phyloP scores from a whole-genome alignment of 1,284 basidiomycete genomes.

The Exobasidium cylindrosporum region DNA sequence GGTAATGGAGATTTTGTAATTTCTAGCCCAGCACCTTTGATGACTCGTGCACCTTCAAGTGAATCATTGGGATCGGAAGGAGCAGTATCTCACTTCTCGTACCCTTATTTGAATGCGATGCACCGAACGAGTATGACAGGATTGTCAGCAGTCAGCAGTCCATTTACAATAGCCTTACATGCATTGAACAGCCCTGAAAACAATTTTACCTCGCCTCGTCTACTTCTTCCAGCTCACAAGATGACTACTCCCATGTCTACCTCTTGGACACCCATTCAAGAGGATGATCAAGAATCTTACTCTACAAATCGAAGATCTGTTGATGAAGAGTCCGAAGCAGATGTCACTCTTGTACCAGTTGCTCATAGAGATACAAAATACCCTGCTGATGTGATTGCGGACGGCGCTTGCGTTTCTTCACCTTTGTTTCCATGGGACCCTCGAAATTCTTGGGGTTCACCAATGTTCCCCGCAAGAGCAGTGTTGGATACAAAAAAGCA shows the following conservation, averaged over 20 bases:
- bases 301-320: no score
- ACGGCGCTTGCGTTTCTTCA: not conserved
- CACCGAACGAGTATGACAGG: slow-evolving; percentile 21
- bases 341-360: no score
- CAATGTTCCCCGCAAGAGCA: not conserved
- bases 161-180: not conserved
- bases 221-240: not conserved
- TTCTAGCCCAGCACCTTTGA: not conserved
- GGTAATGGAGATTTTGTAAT: not conserved
- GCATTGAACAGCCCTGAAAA: not conserved
- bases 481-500: not conserved
- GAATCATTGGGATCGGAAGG: slow-evolving; percentile 6
- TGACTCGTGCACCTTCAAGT: slow-evolving; percentile 7
- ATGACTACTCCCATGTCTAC: no score
- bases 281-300: no score
- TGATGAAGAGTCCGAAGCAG: no score
- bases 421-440: not conserved
- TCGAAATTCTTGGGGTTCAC: no score
- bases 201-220: not conserved
- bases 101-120: slow-evolving; percentile 42
- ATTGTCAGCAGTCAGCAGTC: not conserved
- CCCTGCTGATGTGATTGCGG: not conserved
- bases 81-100: slow-evolving; percentile 33
- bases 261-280: no score
- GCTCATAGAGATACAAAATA: not conserved